Conservation (phyloP, 2,329 filamentous ascomycete genomes). For the Penicillium sp. region DNA sequence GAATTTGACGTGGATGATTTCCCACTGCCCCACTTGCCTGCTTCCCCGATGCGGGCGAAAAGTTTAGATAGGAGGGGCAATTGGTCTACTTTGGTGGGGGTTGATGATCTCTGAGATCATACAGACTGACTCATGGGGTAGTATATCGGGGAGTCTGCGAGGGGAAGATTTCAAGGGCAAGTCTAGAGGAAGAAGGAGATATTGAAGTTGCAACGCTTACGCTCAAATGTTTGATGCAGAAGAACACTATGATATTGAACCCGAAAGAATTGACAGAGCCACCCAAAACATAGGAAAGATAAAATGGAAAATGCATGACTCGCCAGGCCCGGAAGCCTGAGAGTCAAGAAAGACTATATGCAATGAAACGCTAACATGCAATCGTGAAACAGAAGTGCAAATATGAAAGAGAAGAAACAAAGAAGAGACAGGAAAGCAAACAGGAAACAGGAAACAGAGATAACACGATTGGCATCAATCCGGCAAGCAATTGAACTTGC, state of each 20-base stretch:
- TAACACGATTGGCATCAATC: background rate
- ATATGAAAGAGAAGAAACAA: background rate
- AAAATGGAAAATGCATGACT: background rate
- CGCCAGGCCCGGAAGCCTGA: background rate
- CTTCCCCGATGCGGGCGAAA: slow-evolving; percentile 10
- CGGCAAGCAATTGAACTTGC: background rate
- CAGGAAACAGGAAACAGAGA: background rate
- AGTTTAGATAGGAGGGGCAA: slow-evolving; percentile 2
- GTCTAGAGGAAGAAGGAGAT: background rate
- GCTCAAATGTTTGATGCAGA: slow-evolving; percentile 2
- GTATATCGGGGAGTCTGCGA: background rate
- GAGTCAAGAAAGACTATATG: slow-evolving; percentile 6
- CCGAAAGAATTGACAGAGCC: slow-evolving; percentile 3
- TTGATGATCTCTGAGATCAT: background rate
- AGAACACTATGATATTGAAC: background rate
- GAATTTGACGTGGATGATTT: background rate
- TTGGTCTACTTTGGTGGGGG: background rate
- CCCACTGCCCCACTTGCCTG: slow-evolving; percentile 10
- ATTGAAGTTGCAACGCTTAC: background rate
- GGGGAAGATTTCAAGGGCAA: background rate
- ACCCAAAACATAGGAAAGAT: background rate
- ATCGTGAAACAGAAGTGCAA: slow-evolving; percentile 4
- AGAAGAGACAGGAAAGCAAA: background rate
- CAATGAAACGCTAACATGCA: slow-evolving; percentile 7
- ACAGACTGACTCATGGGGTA: background rate